A percentile compares a stretch with the other conserved stretches of the same genome.
Conservation (phyloP, 441 rosid species). For the Euphorbia schlechtendalii region DNA sequence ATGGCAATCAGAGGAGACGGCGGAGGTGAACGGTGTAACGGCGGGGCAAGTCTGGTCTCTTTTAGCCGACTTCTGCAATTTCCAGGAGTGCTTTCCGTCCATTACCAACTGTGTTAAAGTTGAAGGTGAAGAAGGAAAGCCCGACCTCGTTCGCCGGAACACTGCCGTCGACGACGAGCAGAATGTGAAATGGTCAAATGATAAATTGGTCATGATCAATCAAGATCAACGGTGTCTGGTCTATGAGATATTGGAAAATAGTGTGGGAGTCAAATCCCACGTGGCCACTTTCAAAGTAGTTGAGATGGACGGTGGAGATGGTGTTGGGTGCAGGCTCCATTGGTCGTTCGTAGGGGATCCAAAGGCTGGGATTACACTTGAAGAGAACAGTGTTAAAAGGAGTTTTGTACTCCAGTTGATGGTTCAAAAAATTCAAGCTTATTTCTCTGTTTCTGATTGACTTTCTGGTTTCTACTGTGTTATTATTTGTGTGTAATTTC, state of each 20-base stretch:
- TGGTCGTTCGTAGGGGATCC: slow-evolving; percentile 55
- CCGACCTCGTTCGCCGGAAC: slow-evolving; percentile 46
- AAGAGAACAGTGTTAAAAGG: not conserved
- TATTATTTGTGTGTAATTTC: too few species aligned
- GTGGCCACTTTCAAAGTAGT: slow-evolving; percentile 38
- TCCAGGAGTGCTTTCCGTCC: slow-evolving; percentile 41
- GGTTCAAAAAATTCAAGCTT: not conserved
- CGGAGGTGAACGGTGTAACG: slow-evolving; percentile 24
- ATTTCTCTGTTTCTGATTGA: not conserved
- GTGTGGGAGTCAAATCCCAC: slow-evolving; percentile 48
- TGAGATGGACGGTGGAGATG: slow-evolving; percentile 12
- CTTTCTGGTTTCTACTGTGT: too few species aligned
- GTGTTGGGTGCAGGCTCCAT: slow-evolving; percentile 44
- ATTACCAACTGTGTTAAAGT: slow-evolving; percentile 37
- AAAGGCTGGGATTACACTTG: slow-evolving; percentile 35
- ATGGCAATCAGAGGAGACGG: slow-evolving; percentile 46
- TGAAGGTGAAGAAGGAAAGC: slow-evolving; percentile 53
- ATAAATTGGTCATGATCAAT: slow-evolving; percentile 42
- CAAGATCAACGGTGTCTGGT: slow-evolving; percentile 20
- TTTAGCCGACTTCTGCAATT: slow-evolving; percentile 50
- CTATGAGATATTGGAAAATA: slow-evolving; percentile 52
- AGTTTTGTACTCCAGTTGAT: not conserved
- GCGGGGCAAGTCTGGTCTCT: slow-evolving; percentile 47
- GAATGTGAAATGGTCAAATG: slow-evolving; percentile 35
- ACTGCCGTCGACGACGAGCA: slow-evolving; percentile 32